These are phyloP conservation scores for Aspergillus affinis DNA, from an alignment of 495 filamentous ascomycete genomes.

Conservation along the genomic window DNA sequence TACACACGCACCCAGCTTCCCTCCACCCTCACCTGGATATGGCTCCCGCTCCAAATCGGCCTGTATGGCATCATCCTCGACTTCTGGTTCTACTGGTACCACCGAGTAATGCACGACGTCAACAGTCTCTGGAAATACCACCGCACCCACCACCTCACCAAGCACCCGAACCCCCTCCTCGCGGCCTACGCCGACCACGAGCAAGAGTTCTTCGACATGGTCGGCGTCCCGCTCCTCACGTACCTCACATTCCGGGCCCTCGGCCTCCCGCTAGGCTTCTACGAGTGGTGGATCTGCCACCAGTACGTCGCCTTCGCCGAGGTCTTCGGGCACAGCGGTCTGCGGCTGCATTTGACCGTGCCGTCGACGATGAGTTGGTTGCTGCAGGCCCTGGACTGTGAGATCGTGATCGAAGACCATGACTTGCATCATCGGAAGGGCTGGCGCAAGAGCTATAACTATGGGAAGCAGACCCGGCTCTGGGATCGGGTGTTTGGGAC, in stretches of 20 bases:
- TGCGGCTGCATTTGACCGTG: conserved; percentile 36
- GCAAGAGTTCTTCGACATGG: conserved; percentile 48
- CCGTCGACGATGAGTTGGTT: conserved; percentile 39
- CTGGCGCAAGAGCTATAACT: conserved; percentile 45
- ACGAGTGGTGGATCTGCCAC: conserved; percentile 48
- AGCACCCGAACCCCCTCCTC: conserved; percentile 43
- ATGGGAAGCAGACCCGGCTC: conserved; percentile 44
- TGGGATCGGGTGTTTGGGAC: conserved; percentile 46
- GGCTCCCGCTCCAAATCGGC: conserved; percentile 40
- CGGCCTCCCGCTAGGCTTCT: conserved; percentile 42
- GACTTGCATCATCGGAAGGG: conserved; percentile 47
- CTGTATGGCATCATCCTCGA: conserved; percentile 44
- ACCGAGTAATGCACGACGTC: conserved; percentile 44
- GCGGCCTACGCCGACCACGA: conserved; percentile 44
- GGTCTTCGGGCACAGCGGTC: conserved; percentile 40
- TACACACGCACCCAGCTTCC: conserved; percentile 21
- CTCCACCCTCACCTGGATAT: conserved; percentile 26
- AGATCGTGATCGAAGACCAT: conserved; percentile 47
- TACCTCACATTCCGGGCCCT: conserved; percentile 32
- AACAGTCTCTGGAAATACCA: conserved; percentile 42
- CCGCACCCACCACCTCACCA: conserved; percentile 46
- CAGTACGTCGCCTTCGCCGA: conserved; percentile 42
- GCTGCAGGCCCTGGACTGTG: conserved; percentile 30
- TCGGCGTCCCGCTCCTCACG: conserved; percentile 37
- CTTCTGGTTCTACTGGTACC: conserved; percentile 49